Percentiles rank a stretch among this genome's conserved stretches.
Evolutionary conservation across 108 stramenopile species (phyloP).

Genomic region (Conticribra weissflogii): DNA sequence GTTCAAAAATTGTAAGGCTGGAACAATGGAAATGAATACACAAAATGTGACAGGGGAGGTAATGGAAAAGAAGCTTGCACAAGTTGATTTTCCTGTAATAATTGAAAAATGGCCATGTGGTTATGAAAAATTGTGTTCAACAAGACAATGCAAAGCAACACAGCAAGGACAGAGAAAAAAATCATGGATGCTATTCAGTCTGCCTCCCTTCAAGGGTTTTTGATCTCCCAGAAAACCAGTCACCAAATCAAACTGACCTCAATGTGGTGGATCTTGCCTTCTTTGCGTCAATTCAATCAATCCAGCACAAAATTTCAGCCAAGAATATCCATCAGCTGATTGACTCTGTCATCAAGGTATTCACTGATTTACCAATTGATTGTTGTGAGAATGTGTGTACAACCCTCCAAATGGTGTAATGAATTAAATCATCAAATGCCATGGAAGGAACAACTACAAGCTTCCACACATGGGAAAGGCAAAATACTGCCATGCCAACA

Average conservation of each 20-base stretch:
- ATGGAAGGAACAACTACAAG: conserved; percentile 21
- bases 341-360: background rate
- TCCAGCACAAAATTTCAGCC: conserved; percentile 10
- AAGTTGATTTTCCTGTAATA: conserved; percentile 3
- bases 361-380: conserved; percentile 4
- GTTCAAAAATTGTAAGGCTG: background rate
- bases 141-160: conserved; percentile 20
- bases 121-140: conserved; percentile 5
- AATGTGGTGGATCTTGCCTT: conserved; percentile 24
- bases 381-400: conserved; percentile 18
- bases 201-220: background rate
- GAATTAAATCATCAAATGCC: no score
- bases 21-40: background rate
- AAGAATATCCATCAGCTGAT: conserved; percentile 16
- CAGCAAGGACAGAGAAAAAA: background rate
- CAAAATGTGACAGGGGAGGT: background rate
- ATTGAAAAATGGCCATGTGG: conserved; percentile 1
- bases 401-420: conserved; percentile 4
- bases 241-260: conserved; percentile 15
- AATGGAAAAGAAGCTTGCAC: background rate
- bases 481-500: background rate
- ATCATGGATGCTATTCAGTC: background rate
- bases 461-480: conserved; percentile 15
- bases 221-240: background rate
- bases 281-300: conserved; percentile 20